phyloP scores from a whole-genome alignment of 78 protist species.

The Chrysochromulina parva region DNA sequence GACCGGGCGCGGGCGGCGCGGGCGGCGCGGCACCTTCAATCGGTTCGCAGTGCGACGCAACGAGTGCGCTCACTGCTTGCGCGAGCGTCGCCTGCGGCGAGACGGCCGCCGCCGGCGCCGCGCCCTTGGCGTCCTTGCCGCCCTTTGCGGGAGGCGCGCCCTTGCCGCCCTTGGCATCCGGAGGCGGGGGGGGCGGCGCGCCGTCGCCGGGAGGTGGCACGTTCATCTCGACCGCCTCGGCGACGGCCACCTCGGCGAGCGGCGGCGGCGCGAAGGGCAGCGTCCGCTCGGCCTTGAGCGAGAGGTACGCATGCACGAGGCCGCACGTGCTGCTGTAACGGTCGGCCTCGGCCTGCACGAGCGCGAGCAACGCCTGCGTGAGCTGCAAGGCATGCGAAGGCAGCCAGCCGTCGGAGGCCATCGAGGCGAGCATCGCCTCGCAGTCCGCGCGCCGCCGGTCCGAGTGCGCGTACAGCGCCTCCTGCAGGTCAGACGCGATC shows the following conservation, averaged over 20 bases:
- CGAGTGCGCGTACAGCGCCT: background rate
- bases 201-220: background rate
- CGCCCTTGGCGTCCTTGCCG: background rate
- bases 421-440: background rate
- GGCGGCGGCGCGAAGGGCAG: background rate
- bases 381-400: background rate
- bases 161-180: background rate
- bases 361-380: background rate
- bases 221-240: background rate
- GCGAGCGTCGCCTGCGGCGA: background rate
- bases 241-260: background rate
- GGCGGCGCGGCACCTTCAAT: background rate
- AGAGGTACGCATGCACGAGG: background rate
- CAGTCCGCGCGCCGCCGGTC: background rate
- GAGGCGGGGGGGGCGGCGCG: background rate
- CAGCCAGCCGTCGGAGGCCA: background rate
- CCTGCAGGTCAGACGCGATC: conserved; percentile 17
- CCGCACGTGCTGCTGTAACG: background rate
- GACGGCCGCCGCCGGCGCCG: background rate
- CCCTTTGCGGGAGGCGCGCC: background rate
- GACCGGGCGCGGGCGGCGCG: background rate
- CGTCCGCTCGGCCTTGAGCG: background rate
- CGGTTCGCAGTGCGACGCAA: background rate
- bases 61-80: background rate
- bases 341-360: conserved; percentile 6